Evolutionary conservation across 2,329 filamentous ascomycete species (phyloP).

Genomic region (Chalara sp.): DNA sequence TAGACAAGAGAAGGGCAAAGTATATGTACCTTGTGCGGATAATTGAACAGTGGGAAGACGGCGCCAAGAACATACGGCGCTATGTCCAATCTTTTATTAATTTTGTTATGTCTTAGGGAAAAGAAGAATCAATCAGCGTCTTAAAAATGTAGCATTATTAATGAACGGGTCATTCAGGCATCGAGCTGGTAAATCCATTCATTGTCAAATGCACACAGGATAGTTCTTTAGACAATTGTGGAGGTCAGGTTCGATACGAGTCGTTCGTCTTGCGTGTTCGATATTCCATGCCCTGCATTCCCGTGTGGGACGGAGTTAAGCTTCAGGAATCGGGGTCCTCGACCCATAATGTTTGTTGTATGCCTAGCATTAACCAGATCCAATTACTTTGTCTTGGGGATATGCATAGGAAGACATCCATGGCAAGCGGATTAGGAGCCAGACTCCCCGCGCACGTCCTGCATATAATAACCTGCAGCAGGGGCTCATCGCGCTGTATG

Average conservation of each 20-base stretch:
- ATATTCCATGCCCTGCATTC: conserved; percentile 7
- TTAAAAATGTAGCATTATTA: conserved; percentile 5
- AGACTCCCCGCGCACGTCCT: conserved; percentile 3
- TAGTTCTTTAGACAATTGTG: conserved; percentile 1
- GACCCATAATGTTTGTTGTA: conserved; percentile 5
- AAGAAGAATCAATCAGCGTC: conserved; percentile 2
- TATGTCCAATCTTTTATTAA: conserved; percentile 3
- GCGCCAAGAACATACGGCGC: background rate
- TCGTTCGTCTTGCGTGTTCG: background rate
- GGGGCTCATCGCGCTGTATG: conserved; percentile 1
- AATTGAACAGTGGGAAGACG: too few species aligned
- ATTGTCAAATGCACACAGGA: conserved; percentile 4
- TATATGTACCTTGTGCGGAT: too few species aligned
- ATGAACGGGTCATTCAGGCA: conserved; percentile 2
- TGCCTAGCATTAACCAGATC: conserved; percentile 2
- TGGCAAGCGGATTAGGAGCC: conserved; percentile 1
- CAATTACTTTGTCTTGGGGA: conserved; percentile 5
- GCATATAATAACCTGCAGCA: background rate
- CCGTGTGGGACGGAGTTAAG: conserved; percentile 4
- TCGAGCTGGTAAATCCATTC: conserved; percentile 8
- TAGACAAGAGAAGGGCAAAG: too few species aligned
- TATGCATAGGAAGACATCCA: background rate
- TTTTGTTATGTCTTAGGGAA: conserved; percentile 1
- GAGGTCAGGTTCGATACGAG: conserved; percentile 1
- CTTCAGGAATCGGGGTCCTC: conserved; percentile 2